phyloP scores from a whole-genome alignment of 805 yeast species.

The Allodekkera sacchari region DNA sequence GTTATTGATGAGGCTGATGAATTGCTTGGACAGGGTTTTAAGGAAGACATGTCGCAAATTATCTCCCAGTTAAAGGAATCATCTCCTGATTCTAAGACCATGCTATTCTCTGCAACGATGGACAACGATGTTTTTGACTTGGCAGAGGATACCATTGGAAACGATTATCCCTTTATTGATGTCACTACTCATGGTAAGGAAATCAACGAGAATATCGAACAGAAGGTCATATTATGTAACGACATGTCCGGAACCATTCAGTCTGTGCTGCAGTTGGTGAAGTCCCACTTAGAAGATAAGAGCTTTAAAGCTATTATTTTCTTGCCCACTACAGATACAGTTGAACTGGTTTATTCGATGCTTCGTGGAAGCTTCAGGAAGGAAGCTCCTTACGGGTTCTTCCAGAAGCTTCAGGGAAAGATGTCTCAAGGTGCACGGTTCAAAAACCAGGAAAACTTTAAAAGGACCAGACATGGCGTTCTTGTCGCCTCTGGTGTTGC shows the following conservation, averaged over 20 bases:
- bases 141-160: conserved; percentile 51
- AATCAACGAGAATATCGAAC: conserved; percentile 70
- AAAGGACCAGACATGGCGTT: conserved; percentile 38
- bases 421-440: conserved; percentile 57
- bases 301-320: conserved; percentile 75
- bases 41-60: conserved; percentile 52
- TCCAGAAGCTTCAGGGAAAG: conserved; percentile 63
- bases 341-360: conserved; percentile 44
- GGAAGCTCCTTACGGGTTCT: conserved; percentile 23
- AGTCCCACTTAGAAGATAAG: conserved; percentile 22
- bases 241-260: conserved; percentile 50
- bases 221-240: conserved; percentile 48
- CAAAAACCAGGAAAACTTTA: conserved; percentile 22
- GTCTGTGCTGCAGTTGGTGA: conserved; percentile 46
- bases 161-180: conserved; percentile 46
- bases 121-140: conserved; percentile 57
- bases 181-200: conserved; percentile 56
- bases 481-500: conserved; percentile 87
- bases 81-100: conserved; percentile 41
- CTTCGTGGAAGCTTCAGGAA: conserved; percentile 8
- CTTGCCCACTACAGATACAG: conserved; percentile 67
- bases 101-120: conserved; percentile 85
- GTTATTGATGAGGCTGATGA: conserved; percentile 92
- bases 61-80: conserved; percentile 34
- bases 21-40: conserved; percentile 74